These are phyloP conservation scores for Diplocarpon mali DNA, from an alignment of 2,329 filamentous ascomycete species.

Conservation along the genomic window DNA sequence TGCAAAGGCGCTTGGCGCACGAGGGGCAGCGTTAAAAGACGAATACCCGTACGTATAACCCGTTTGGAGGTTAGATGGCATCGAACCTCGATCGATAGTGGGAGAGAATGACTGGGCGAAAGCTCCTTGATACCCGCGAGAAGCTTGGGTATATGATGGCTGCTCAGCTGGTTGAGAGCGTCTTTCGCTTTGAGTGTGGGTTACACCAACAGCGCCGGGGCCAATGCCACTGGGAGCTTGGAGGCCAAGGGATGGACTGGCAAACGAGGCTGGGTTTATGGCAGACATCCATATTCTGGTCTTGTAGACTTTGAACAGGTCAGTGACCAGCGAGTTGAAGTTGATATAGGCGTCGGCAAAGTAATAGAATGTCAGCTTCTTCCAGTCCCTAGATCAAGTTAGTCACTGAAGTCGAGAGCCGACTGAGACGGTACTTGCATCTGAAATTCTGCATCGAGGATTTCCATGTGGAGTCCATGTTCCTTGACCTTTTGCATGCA, in stretches of 20 bases:
- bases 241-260: conserved; percentile 62
- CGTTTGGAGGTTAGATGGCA: conserved; percentile 27
- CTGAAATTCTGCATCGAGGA: conserved; percentile 95
- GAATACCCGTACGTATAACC: conserved; percentile 33
- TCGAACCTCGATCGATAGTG: conserved; percentile 31
- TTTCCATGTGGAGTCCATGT: conserved; percentile 94
- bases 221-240: conserved; percentile 58
- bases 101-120: conserved; percentile 34
- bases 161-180: conserved; percentile 32
- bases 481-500: conserved; percentile 96
- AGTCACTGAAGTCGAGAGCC: conserved; percentile 4
- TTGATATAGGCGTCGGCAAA: conserved; percentile 98
- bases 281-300: conserved; percentile 99
- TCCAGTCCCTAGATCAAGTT: conserved; percentile 66
- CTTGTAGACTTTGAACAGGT: conserved; percentile 99
- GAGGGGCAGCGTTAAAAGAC: conserved; percentile 33
- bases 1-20: conserved; percentile 29
- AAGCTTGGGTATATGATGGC: conserved; percentile 18
- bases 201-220: conserved; percentile 51
- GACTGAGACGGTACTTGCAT: conserved; percentile 52
- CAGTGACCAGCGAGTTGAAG: conserved; percentile 94
- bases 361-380: conserved; percentile 98
- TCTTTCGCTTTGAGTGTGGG: conserved; percentile 30
- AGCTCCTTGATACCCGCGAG: conserved; percentile 28
- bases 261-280: conserved; percentile 94